Conservation (phyloP, 2,329 filamentous ascomycete species). For the Paracoccidioides lutzii region DNA sequence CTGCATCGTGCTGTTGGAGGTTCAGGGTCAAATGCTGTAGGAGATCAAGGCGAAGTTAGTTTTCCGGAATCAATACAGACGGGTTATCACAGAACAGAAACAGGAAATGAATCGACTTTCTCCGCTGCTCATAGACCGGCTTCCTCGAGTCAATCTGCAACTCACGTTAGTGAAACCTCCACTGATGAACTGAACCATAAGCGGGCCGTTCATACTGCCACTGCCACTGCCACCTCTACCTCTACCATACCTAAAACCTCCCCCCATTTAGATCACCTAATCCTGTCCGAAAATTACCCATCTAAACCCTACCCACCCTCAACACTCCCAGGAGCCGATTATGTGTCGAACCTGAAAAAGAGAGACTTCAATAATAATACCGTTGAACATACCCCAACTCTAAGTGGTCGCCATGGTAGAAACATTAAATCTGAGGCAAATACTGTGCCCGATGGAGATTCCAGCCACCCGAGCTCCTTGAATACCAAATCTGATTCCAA, state of each 20-base stretch:
- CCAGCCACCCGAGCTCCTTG: constrained; percentile 37
- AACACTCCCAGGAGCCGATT: not conserved
- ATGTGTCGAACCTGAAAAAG: not conserved
- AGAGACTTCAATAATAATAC: not conserved
- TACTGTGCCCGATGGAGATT: constrained; percentile 23
- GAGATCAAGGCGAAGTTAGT: constrained; percentile 21
- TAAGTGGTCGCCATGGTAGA: constrained; percentile 12
- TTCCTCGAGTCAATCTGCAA: constrained; percentile 12
- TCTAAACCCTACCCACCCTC: constrained; percentile 17
- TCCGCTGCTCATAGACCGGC: constrained; percentile 14
- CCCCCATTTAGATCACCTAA: constrained; percentile 13
- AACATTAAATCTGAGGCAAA: constrained; percentile 13
- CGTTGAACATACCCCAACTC: not conserved
- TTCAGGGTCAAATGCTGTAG: constrained; percentile 2
- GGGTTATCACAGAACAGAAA: constrained; percentile 15
- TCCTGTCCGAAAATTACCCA: constrained; percentile 12
- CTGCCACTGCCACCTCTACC: constrained; percentile 13
- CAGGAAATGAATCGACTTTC: constrained; percentile 17
- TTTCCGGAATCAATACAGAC: constrained; percentile 17
- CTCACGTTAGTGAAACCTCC: constrained; percentile 10
- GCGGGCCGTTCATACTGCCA: constrained; percentile 14
- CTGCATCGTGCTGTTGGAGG: constrained; percentile 6
- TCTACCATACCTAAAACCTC: constrained; percentile 15
- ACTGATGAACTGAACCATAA: constrained; percentile 10
- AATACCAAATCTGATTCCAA: constrained; percentile 33